A percentile compares a stretch with the other conserved stretches of the same genome.
These are phyloP conservation scores for Yarrowia phangngaensis DNA, from an alignment of 805 yeast genomes.

Conservation along the genomic window DNA sequence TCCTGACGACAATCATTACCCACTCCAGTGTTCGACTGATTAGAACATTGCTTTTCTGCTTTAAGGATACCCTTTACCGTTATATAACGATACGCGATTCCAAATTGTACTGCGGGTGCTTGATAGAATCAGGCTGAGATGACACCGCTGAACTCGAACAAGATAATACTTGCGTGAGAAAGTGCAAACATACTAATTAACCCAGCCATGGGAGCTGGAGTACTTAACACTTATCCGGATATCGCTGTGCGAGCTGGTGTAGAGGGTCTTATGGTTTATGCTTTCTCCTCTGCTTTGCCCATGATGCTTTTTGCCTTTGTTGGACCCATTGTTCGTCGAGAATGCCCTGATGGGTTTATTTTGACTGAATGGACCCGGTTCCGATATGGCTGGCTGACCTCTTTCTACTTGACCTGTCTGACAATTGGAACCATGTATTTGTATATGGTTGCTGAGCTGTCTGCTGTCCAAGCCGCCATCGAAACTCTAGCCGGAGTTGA, in stretches of 20 bases:
- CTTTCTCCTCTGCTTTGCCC: constrained; percentile 76
- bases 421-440: constrained; percentile 74
- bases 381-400: constrained; percentile 69
- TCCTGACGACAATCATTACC: too few species aligned
- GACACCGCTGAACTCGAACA: too few species aligned
- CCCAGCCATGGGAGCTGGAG: constrained; percentile 91
- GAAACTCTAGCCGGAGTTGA: constrained; percentile 72
- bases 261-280: constrained; percentile 80
- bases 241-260: constrained; percentile 82
- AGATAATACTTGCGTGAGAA: too few species aligned
- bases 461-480: constrained; percentile 74
- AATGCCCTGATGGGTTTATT: constrained; percentile 87
- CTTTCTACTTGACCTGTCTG: constrained; percentile 71
- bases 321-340: constrained; percentile 74
- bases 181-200: too few species aligned
- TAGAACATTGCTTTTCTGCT: too few species aligned
- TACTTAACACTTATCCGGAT: constrained; percentile 78
- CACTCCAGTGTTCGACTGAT: too few species aligned
- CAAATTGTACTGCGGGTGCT: too few species aligned
- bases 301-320: constrained; percentile 72
- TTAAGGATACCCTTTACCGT: too few species aligned
- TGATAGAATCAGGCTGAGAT: too few species aligned
- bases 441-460: constrained; percentile 81
- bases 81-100: too few species aligned
- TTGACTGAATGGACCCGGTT: constrained; percentile 91